Evolutionary conservation across 164 flowering plant species (phyloP), one percentile per base, ranked within the genome.

Genomic region (Stephania yunnanensis): DNA sequence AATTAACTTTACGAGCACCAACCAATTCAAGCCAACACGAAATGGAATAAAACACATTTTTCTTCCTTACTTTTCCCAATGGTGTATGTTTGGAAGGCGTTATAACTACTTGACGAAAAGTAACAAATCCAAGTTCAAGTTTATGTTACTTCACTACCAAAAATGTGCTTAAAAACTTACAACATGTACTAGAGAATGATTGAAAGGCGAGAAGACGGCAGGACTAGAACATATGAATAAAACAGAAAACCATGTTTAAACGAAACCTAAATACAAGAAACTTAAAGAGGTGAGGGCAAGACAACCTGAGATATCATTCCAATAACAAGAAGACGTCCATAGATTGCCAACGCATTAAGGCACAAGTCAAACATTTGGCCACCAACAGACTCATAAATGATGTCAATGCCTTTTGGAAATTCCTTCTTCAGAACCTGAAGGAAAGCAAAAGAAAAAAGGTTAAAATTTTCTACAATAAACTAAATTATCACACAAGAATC

Each of bases 261-360:
- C 25, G 19, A 10, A 8, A 8, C 44, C 70, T 20, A 46, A 66
- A 68, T 55, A 61, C 13, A 10, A 9, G 55, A 68, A 55, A 67
- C 42, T 12, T 6, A 15, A 10, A 19, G 42, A 36, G 42, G 42
- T 36, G 42, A 36, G 71, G 20, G 29, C 31, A 74, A 72, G 30
- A 31, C 42, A 6, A 95, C 99, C 99, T 95, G 96, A 78, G 99
- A 95, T 73, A 95, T 93, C 99, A 95, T 95, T 76, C 99, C 99
- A 75, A 95, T 93, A 70, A 95, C 93, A 81, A 95, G 85, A 55
- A 95, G 90, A 65, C 89, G 88, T 68, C 99, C 99, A 83, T 87
- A 84, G 22, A 87, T 82, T 25, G 97, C 96, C 81, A 95, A 76
- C 25, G 99, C 98, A 85, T 95, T 93, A 80, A 95, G 81, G 86